phyloP scores from a whole-genome alignment of 176 grass and related monocot species.

The Zizania latifolia region DNA sequence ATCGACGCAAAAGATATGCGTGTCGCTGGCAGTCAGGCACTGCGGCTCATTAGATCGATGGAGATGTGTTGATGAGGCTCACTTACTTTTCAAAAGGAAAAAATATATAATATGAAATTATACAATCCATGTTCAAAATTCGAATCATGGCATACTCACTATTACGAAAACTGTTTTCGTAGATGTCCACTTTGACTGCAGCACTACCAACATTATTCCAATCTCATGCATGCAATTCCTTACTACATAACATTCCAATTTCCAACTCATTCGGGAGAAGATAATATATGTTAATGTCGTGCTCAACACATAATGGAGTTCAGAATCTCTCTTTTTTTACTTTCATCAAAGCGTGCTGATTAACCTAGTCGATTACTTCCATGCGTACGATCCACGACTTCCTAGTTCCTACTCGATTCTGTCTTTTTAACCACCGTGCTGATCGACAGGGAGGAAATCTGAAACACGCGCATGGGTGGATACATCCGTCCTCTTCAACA shows the following conservation, averaged over 20 bases:
- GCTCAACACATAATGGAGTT: not conserved
- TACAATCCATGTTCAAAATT: too few species aligned
- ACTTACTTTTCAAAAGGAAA: too few species aligned
- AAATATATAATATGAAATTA: too few species aligned
- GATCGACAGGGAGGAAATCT: not conserved
- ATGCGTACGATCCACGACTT: not conserved
- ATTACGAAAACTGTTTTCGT: too few species aligned
- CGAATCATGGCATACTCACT: too few species aligned
- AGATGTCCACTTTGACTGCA: too few species aligned
- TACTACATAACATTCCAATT: not conserved
- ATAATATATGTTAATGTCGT: not conserved
- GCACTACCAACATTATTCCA: not conserved
- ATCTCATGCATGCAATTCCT: too few species aligned
- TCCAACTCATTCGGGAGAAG: not conserved
- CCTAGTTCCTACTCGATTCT: not conserved
- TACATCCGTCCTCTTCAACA: not conserved
- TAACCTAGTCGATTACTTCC: not conserved
- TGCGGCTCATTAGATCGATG: too few species aligned
- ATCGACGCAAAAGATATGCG: too few species aligned
- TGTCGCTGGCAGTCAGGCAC: too few species aligned
- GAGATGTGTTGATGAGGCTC: too few species aligned
- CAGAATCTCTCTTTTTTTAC: conserved; percentile 27
- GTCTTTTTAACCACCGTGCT: conserved; percentile 20
- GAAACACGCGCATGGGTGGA: not conserved
- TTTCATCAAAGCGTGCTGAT: not conserved